These are phyloP conservation scores for Aspergillus sergii DNA, from an alignment of 2,329 filamentous ascomycete genomes.

Conservation along the genomic window DNA sequence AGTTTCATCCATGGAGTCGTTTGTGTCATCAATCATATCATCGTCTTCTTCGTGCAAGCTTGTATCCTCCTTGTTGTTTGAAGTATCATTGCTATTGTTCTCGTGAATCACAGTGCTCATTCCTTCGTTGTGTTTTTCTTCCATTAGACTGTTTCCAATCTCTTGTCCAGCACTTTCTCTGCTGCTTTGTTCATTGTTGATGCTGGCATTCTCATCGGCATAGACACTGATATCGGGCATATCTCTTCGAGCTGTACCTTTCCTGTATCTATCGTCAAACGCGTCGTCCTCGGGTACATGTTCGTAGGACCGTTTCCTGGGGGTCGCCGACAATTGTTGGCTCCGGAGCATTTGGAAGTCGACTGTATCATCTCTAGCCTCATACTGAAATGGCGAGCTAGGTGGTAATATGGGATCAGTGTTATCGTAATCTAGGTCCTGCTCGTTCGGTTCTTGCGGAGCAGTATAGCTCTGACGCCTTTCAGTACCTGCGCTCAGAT, in stretches of 20 bases:
- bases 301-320: constrained; percentile 27
- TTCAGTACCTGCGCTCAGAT: constrained; percentile 18
- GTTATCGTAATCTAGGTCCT: constrained; percentile 25
- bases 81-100: constrained; percentile 22
- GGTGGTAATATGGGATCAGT: constrained; percentile 25
- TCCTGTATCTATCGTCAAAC: constrained; percentile 28
- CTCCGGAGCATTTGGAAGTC: constrained; percentile 30
- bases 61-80: constrained; percentile 25
- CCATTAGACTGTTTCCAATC: constrained; percentile 39
- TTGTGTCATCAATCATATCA: constrained; percentile 32
- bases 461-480: constrained; percentile 17
- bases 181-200: constrained; percentile 23
- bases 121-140: constrained; percentile 43
- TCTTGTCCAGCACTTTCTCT: constrained; percentile 17
- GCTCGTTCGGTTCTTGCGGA: constrained; percentile 21
- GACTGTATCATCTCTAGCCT: constrained; percentile 36
- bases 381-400: constrained; percentile 43
- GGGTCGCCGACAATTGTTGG: constrained; percentile 20
- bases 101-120: constrained; percentile 45
- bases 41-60: constrained; percentile 30
- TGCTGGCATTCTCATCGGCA: constrained; percentile 30
- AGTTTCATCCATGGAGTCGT: constrained; percentile 46
- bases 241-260: constrained; percentile 26
- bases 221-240: constrained; percentile 29
- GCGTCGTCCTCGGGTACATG: constrained; percentile 20